These are phyloP conservation scores for Globisporangium solare DNA, from an alignment of 352 stramenopile species.

Conservation along the genomic window DNA sequence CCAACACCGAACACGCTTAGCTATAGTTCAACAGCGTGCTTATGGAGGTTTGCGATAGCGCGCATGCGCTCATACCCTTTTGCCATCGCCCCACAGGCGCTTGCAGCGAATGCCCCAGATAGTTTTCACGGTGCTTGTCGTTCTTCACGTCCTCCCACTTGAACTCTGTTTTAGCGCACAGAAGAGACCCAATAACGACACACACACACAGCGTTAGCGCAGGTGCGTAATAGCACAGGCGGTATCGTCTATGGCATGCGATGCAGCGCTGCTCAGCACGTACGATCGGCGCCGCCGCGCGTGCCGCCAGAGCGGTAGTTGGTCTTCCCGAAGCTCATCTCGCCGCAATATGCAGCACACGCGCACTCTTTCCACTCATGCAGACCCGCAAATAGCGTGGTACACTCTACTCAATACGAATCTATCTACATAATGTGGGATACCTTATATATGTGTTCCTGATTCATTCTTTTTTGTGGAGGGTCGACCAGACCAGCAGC, in stretches of 20 bases:
- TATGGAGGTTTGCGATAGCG: too few species aligned
- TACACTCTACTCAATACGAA: too few species aligned
- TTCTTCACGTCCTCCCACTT: slow-evolving; percentile 94
- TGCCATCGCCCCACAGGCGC: slow-evolving; percentile 88
- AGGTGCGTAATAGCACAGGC: too few species aligned
- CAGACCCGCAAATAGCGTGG: too few species aligned
- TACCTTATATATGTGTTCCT: background rate
- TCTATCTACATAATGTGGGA: background rate
- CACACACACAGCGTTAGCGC: background rate
- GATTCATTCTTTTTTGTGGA: slow-evolving; percentile 14
- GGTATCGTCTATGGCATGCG: too few species aligned
- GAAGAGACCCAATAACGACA: slow-evolving; percentile 1
- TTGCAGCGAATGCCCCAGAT: slow-evolving; percentile 85
- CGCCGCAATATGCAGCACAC: too few species aligned
- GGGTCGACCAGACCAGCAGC: too few species aligned
- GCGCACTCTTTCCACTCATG: too few species aligned
- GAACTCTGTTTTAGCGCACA: slow-evolving; percentile 50
- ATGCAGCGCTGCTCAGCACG: slow-evolving; percentile 11
- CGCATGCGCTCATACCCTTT: slow-evolving; percentile 19
- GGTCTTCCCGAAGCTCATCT: slow-evolving; percentile 82
- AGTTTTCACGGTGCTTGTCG: slow-evolving; percentile 92
- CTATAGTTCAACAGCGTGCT: too few species aligned
- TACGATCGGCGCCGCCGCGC: slow-evolving; percentile 82
- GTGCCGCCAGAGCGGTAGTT: slow-evolving; percentile 87
- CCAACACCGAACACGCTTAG: too few species aligned